Percentiles rank a stretch among this genome's conserved stretches.
phyloP scores from a whole-genome alignment of 1,284 basidiomycete genomes.

The Xerocomus alliaceus region DNA sequence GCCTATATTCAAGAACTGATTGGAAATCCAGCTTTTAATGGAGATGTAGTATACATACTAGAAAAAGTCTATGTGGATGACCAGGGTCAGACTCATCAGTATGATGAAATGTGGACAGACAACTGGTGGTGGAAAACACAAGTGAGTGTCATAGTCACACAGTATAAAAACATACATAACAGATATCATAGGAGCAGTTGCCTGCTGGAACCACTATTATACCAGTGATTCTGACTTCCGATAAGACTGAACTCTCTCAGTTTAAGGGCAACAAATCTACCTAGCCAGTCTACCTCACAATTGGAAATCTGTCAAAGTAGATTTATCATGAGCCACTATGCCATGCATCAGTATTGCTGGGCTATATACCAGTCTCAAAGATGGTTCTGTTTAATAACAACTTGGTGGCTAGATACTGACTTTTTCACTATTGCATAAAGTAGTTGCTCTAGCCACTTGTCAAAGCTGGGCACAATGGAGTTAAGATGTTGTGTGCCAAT shows the following conservation, averaged over 20 bases:
- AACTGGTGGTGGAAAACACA: background rate
- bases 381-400: background rate
- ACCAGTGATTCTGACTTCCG: background rate
- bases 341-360: background rate
- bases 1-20: background rate
- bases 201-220: background rate
- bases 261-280: background rate
- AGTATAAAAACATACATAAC: too few species aligned
- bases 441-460: background rate
- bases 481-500: background rate
- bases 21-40: background rate
- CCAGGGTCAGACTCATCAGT: background rate
- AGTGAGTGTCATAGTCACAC: background rate
- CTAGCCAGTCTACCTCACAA: background rate
- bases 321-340: background rate
- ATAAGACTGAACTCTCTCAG: background rate
- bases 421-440: background rate
- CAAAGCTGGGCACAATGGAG: background rate
- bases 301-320: background rate
- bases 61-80: background rate
- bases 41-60: background rate
- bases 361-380: background rate
- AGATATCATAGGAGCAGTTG: background rate
- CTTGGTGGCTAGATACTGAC: background rate
- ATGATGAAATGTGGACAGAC: background rate